phyloP scores from a whole-genome alignment of 345 rosid genomes.

The Ailanthus altissimus region DNA sequence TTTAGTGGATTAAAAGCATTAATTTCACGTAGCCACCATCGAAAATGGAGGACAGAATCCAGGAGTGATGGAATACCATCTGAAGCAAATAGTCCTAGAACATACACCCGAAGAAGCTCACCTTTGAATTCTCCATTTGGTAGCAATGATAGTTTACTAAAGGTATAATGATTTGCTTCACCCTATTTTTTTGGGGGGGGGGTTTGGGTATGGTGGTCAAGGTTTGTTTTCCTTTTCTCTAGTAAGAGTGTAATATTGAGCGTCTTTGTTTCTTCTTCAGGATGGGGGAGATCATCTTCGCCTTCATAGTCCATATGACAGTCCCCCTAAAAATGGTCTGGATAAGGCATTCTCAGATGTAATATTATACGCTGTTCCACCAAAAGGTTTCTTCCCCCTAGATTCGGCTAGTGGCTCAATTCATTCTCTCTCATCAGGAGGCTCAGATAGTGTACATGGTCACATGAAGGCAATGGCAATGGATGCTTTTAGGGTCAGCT shows the following conservation, averaged over 20 bases:
- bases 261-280: constrained; percentile 40
- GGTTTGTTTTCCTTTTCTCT: constrained; percentile 7
- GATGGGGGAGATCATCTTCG: constrained; percentile 74
- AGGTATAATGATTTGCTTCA: constrained; percentile 47
- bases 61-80: constrained; percentile 76
- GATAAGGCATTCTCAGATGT: constrained; percentile 90
- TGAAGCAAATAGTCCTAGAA: constrained; percentile 84
- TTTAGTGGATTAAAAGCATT: constrained; percentile 82
- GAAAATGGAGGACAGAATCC: constrained; percentile 68
- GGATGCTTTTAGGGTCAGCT: constrained; percentile 95
- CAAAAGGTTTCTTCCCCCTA: constrained; percentile 78
- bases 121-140: constrained; percentile 84
- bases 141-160: constrained; percentile 83
- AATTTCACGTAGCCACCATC: constrained; percentile 58
- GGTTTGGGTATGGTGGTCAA: too few species aligned
- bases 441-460: constrained; percentile 87
- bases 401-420: constrained; percentile 85
- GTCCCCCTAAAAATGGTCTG: constrained; percentile 91
- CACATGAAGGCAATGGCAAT: constrained; percentile 67
- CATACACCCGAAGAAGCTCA: constrained; percentile 88
- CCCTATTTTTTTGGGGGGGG: neutral
- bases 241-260: constrained; percentile 17
- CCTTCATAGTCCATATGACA: constrained; percentile 87
- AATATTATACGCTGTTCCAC: constrained; percentile 73
- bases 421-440: constrained; percentile 94